phyloP scores from a whole-genome alignment of 805 yeast genomes.

The Metschnikowia baotianmanensis region DNA sequence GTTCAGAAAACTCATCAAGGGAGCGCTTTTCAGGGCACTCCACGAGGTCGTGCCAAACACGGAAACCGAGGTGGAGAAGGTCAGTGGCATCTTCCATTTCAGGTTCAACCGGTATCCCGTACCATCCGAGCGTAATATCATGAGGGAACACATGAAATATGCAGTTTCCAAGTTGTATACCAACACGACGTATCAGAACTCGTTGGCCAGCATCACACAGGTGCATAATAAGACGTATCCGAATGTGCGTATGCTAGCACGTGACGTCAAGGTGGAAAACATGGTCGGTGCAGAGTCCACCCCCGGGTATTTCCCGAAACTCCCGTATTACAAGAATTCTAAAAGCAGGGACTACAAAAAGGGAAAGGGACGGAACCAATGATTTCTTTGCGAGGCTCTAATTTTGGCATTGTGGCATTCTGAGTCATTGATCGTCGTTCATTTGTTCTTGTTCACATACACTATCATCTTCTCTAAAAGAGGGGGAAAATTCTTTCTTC shows the following conservation, averaged over 20 bases:
- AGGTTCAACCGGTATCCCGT: slow-evolving; percentile 10
- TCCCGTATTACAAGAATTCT: slow-evolving; percentile 14
- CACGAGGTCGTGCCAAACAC: slow-evolving; percentile 10
- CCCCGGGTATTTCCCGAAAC: slow-evolving; percentile 19
- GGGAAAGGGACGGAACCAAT: no score
- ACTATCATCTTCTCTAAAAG: no score
- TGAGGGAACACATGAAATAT: slow-evolving; percentile 2
- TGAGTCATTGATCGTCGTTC: no score
- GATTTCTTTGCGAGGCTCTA: no score
- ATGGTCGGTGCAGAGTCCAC: slow-evolving; percentile 11
- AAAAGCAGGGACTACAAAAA: no score
- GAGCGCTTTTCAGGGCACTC: slow-evolving; percentile 10
- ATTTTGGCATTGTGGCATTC: no score
- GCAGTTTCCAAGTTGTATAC: slow-evolving; percentile 14
- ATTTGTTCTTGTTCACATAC: no score
- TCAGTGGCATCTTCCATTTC: slow-evolving; percentile 19
- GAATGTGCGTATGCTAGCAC: slow-evolving; percentile 4
- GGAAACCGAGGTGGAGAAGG: slow-evolving; percentile 6
- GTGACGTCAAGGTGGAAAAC: slow-evolving; percentile 13
- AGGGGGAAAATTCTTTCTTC: no score
- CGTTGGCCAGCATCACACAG: not conserved
- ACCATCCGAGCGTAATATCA: slow-evolving; percentile 4
- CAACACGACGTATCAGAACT: slow-evolving; percentile 1
- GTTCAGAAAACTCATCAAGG: slow-evolving; percentile 37
- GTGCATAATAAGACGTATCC: slow-evolving; percentile 6